phyloP scores from a whole-genome alignment of 106 monocot species.

The Acorus calamus region DNA sequence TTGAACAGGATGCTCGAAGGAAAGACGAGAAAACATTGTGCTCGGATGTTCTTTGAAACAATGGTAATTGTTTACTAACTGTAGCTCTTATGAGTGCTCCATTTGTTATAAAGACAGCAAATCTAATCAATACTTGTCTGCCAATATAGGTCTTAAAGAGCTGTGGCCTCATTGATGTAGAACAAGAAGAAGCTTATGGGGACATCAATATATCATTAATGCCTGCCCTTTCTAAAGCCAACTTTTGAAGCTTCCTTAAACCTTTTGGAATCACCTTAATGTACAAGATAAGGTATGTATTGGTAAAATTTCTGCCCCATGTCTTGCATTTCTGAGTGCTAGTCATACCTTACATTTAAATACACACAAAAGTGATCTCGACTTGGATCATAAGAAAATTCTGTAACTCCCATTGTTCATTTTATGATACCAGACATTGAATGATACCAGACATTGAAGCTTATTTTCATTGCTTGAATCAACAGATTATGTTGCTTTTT shows the following conservation, averaged over 20 bases:
- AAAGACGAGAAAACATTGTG: slow-evolving; percentile 57
- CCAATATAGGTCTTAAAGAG: slow-evolving; percentile 52
- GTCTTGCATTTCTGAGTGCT: too few relatives aligned
- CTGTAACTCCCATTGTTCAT: too few relatives aligned
- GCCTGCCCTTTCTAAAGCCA: slow-evolving; percentile 25
- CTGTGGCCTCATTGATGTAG: slow-evolving; percentile 42
- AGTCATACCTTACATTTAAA: too few relatives aligned
- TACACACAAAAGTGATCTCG: too few relatives aligned
- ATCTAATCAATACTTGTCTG: neutral
- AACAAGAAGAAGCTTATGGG: slow-evolving; percentile 67
- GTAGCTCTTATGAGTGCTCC: neutral
- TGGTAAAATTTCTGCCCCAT: too few relatives aligned
- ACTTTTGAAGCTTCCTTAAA: slow-evolving; percentile 17
- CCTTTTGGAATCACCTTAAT: neutral
- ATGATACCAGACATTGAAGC: too few relatives aligned
- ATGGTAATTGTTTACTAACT: slow-evolving; percentile 24
- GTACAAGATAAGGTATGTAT: too few relatives aligned
- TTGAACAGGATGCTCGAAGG: slow-evolving; percentile 61
- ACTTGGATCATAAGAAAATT: too few relatives aligned
- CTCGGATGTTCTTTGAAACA: slow-evolving; percentile 82
- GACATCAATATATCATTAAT: slow-evolving; percentile 54
- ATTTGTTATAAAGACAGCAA: neutral
- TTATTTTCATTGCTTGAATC: too few relatives aligned
- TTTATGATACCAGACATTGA: too few relatives aligned
- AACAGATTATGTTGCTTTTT: too few relatives aligned